Base-by-base conservation (phyloP, 2,329 filamentous ascomycete species). In the Elsinoe fawcettii region DNA sequence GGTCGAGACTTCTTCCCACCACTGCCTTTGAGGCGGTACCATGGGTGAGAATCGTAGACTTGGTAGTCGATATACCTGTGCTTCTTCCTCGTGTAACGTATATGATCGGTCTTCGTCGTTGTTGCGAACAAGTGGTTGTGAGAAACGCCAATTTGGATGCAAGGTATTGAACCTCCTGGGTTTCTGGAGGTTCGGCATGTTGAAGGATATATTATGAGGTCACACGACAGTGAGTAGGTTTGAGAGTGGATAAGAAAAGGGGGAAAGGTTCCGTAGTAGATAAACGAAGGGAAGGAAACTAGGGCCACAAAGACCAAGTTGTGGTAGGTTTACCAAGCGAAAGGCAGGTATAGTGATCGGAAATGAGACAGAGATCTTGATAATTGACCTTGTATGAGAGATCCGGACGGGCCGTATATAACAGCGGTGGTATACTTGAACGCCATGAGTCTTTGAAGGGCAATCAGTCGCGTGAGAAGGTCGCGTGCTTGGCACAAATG, bases 131-230 rank as follows among this genome's bases (percentile, higher is more conserved):
- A 23, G 16, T 11, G 49, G 49, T 30, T 16, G 25, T 5, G 49
- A 53, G 49, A 53, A 53, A 2, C 49, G 49, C 49, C 49, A 53
- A 27, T 53, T 53, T 12, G 49, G 49, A 34, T 53, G 49, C 25
- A 53, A 39, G 30, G 49, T 53, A 16, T 53, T 53, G 49, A 53
- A 53, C 49, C 49, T 53, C 25, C 39, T 39, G 22, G 49, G 49
- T 18, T 53, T 53, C 32, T 53, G 49, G 2, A 53, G 49, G 16
- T 53, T 53, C 16, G 18, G 12, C 49, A 53, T 53, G 6, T 14
- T 39, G 30, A 7, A 22, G 32, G 30, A 30, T 9, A 12, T 36
- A 18, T 7, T 53, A 53, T 53, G 49, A 53, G 49, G 32, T 53
- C 49, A 53, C 32, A 53, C 30, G 49, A 53, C 32, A 53, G 18